Percentiles rank a stretch among this genome's conserved stretches.
Evolutionary conservation across 176 grass and related monocot species (phyloP).

Genomic region (Cocos nucifera): DNA sequence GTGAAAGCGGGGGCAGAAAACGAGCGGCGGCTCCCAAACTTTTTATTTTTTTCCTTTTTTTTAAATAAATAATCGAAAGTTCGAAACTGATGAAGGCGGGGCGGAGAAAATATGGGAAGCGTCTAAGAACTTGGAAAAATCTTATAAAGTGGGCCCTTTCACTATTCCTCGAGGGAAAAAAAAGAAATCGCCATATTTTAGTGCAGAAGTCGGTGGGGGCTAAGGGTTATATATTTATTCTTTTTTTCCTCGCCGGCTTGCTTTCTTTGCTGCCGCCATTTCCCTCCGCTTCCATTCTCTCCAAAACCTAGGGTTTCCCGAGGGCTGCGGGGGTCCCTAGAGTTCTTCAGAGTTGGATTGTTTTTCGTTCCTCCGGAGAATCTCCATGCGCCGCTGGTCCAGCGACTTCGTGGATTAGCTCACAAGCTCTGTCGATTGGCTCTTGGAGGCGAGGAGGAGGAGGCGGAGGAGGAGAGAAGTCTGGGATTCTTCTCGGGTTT

Average conservation of each 20-base stretch:
- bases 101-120: no score
- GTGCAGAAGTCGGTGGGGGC: no score
- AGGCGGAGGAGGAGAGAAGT: constrained; percentile 17
- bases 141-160: no score
- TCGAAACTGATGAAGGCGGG: no score
- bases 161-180: no score
- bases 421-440: neutral
- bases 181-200: no score
- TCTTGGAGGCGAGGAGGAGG: constrained; percentile 10
- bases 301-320: constrained; percentile 16
- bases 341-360: constrained; percentile 16
- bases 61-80: no score
- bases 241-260: neutral
- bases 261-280: constrained; percentile 2
- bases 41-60: no score
- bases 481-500: constrained; percentile 3
- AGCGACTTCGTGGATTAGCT: constrained; percentile 22
- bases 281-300: constrained; percentile 5
- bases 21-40: no score
- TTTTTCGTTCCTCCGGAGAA: constrained; percentile 10
- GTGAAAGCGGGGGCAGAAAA: no score
- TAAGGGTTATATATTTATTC: neutral
- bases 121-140: no score
- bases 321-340: neutral
- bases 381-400: constrained; percentile 31